Conservation (phyloP, 1,284 basidiomycete genomes). For the Leccinum pallidistipes region DNA sequence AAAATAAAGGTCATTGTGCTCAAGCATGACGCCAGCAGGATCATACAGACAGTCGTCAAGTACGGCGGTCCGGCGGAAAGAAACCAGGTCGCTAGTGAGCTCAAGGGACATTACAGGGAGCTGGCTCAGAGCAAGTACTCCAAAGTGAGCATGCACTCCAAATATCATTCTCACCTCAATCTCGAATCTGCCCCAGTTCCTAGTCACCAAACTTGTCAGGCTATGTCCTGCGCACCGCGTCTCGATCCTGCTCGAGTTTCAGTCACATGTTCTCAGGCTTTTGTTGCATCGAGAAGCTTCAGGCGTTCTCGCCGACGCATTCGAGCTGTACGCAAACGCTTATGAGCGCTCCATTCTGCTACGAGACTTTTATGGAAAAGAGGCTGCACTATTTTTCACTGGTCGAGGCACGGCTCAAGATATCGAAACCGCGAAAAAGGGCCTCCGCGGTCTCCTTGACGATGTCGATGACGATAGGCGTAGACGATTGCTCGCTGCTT, state of each 20-base stretch:
- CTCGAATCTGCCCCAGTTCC: slow-evolving; percentile 53
- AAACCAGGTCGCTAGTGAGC: slow-evolving; percentile 76
- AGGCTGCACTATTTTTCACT: slow-evolving; percentile 70
- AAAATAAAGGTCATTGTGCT: slow-evolving; percentile 82
- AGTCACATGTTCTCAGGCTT: slow-evolving; percentile 68
- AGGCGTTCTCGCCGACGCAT: slow-evolving; percentile 80
- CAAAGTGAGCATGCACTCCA: slow-evolving; percentile 52
- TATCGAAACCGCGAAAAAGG: slow-evolving; percentile 62
- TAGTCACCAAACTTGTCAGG: slow-evolving; percentile 82
- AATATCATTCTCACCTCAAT: background rate
- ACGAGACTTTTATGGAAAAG: slow-evolving; percentile 87
- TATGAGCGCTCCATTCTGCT: slow-evolving; percentile 79
- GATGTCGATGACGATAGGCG: slow-evolving; percentile 61
- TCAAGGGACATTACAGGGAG: slow-evolving; percentile 76
- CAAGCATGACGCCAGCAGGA: slow-evolving; percentile 88
- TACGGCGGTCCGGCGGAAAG: slow-evolving; percentile 78
- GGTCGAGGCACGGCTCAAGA: slow-evolving; percentile 55
- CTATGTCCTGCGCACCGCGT: slow-evolving; percentile 71
- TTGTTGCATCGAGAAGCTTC: slow-evolving; percentile 84
- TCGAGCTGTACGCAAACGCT: slow-evolving; percentile 81
- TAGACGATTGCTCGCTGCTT: slow-evolving; percentile 62
- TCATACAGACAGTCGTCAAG: slow-evolving; percentile 85
- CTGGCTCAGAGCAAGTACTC: slow-evolving; percentile 87
- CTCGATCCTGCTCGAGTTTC: slow-evolving; percentile 76
- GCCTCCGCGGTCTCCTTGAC: slow-evolving; percentile 66